Conservation (phyloP, 2,329 filamentous ascomycete species). For the Monosporascus sp. region DNA sequence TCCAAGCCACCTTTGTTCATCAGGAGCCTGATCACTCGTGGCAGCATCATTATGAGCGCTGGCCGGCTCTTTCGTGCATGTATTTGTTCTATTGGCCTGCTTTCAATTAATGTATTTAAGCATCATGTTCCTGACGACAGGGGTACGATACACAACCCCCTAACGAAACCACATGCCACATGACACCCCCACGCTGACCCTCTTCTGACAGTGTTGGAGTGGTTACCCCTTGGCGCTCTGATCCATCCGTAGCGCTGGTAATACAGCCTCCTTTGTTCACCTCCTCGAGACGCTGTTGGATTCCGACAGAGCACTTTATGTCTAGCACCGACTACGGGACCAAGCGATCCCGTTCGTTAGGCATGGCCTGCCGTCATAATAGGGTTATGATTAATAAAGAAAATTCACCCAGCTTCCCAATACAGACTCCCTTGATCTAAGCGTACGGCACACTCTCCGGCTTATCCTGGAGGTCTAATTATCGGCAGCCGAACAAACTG, state of each 20-base stretch:
- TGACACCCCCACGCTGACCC: background rate
- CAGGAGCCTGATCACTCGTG: too few relatives aligned
- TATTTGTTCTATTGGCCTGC: too few relatives aligned
- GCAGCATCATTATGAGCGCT: too few relatives aligned
- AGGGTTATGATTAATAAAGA: background rate
- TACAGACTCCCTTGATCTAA: background rate
- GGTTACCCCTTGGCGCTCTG: background rate
- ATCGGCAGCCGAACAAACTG: background rate
- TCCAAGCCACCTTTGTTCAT: background rate
- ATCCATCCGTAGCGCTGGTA: background rate
- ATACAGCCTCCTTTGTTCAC: background rate
- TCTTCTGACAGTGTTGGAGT: background rate
- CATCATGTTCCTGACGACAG: background rate
- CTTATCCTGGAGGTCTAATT: background rate
- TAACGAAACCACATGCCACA: background rate
- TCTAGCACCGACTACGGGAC: background rate
- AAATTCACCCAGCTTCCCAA: background rate
- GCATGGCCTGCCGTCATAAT: background rate
- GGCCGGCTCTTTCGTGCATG: too few relatives aligned
- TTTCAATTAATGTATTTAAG: background rate
- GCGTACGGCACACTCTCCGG: background rate
- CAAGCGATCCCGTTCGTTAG: background rate
- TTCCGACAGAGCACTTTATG: background rate
- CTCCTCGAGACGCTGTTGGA: background rate
- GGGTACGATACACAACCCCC: background rate